A percentile compares a stretch with the other conserved stretches of the same genome.
Evolutionary conservation across 306 rosid genomes (phyloP).

Genomic region (Prunus padus): DNA sequence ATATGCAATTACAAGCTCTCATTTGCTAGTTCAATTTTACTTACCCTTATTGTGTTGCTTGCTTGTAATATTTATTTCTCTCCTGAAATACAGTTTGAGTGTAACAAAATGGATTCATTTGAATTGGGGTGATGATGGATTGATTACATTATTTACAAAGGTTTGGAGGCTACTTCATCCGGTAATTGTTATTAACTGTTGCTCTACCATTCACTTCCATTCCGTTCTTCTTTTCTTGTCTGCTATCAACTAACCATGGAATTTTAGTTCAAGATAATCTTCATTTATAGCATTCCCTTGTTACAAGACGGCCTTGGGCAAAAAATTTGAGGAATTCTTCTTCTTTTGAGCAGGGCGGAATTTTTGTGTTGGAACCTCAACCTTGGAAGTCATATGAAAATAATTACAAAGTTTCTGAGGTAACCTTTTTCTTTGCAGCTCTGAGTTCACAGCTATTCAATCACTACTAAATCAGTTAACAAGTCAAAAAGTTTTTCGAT

Average conservation of each 20-base stretch:
- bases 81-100: constrained; percentile 74
- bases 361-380: constrained; percentile 92
- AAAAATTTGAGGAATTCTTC: background rate
- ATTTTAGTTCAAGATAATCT: background rate
- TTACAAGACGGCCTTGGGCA: constrained; percentile 1
- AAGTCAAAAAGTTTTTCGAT: background rate
- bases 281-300: background rate
- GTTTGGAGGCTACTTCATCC: constrained; percentile 77
- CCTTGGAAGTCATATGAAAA: constrained; percentile 87
- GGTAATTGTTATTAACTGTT: constrained; percentile 40
- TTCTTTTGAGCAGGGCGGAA: constrained; percentile 71
- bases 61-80: constrained; percentile 20
- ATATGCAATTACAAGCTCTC: background rate
- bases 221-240: constrained; percentile 4
- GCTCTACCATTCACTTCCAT: background rate
- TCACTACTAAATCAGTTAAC: background rate
- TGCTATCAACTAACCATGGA: background rate
- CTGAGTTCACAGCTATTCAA: background rate
- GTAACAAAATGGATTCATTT: constrained; percentile 96
- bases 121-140: constrained; percentile 95
- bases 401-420: constrained; percentile 50
- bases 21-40: constrained; percentile 1
- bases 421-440: constrained; percentile 4
- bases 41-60: constrained; percentile 14
- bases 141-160: constrained; percentile 70